Evolutionary conservation across 306 rosid species (phyloP).

Genomic region (Amphicarpaea edgeworthii): DNA sequence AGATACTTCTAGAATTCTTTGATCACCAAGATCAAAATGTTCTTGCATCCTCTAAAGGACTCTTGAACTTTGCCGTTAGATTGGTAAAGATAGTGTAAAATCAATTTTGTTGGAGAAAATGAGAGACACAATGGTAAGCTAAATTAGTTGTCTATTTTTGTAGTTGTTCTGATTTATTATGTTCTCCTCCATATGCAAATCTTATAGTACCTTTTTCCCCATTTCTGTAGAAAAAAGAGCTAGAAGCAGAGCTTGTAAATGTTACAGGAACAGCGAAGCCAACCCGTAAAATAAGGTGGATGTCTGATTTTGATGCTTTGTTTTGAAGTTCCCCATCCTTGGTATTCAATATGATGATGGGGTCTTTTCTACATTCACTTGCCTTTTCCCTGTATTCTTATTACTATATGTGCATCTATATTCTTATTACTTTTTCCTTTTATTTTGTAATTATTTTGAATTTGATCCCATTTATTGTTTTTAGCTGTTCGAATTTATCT

Average conservation of each 20-base stretch:
- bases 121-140: conserved; percentile 97
- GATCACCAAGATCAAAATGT: conserved; percentile 99
- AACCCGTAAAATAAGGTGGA: conserved; percentile 92
- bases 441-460: conserved; percentile 20
- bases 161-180: conserved; percentile 10
- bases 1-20: conserved; percentile 98
- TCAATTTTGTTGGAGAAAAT: conserved; percentile 96
- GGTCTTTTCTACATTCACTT: neutral
- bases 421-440: neutral
- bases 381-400: no score
- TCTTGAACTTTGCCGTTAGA: conserved; percentile 99
- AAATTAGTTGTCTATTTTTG: conserved; percentile 6
- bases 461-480: conserved; percentile 16
- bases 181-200: conserved; percentile 30
- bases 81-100: conserved; percentile 98
- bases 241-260: conserved; percentile 97
- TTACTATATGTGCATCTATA: neutral
- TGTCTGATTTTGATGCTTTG: no score
- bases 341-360: conserved; percentile 13
- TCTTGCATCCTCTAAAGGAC: conserved; percentile 99
- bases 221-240: conserved; percentile 85
- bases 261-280: conserved; percentile 90
- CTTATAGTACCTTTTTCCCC: neutral
- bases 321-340: neutral
- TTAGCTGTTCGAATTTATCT: conserved; percentile 10